These are phyloP conservation scores for Rasamsonia emersonii DNA, from an alignment of 2,329 filamentous ascomycete species.

Conservation along the genomic window DNA sequence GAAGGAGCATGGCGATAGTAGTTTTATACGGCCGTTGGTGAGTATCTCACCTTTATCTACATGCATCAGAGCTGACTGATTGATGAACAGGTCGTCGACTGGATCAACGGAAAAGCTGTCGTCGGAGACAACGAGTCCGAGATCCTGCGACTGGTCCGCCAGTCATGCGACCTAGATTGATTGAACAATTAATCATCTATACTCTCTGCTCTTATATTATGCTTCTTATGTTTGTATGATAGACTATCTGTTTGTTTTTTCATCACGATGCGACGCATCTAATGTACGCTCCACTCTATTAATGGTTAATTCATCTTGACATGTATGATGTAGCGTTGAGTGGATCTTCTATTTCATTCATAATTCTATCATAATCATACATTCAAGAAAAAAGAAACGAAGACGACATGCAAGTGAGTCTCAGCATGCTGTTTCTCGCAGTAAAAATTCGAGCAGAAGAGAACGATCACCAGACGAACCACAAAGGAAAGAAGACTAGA, in stretches of 20 bases:
- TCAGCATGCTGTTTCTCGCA: too few relatives aligned
- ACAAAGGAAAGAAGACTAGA: slow-evolving; percentile 1
- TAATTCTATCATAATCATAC: slow-evolving; percentile 11
- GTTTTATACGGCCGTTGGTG: slow-evolving; percentile 70
- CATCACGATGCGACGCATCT: neutral
- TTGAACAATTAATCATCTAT: neutral
- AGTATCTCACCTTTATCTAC: slow-evolving; percentile 26
- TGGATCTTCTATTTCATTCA: too few relatives aligned
- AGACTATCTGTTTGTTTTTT: too few relatives aligned
- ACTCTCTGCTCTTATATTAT: too few relatives aligned
- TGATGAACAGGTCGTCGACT: slow-evolving; percentile 60
- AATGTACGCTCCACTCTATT: neutral
- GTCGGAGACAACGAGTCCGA: slow-evolving; percentile 75
- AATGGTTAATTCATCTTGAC: neutral
- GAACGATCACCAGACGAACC: neutral
- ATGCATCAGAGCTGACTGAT: slow-evolving; percentile 4
- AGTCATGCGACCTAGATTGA: slow-evolving; percentile 26
- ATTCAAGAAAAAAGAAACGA: slow-evolving; percentile 4
- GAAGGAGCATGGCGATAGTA: slow-evolving; percentile 54
- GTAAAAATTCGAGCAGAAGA: too few relatives aligned
- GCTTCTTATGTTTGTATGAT: too few relatives aligned
- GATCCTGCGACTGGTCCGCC: slow-evolving; percentile 71
- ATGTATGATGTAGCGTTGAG: too few relatives aligned
- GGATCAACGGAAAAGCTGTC: slow-evolving; percentile 79
- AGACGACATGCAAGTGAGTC: too few relatives aligned